Base-by-base conservation (phyloP, 1,139 yeast species). In the Hemisphaericaspora xylanilytica region DNA sequence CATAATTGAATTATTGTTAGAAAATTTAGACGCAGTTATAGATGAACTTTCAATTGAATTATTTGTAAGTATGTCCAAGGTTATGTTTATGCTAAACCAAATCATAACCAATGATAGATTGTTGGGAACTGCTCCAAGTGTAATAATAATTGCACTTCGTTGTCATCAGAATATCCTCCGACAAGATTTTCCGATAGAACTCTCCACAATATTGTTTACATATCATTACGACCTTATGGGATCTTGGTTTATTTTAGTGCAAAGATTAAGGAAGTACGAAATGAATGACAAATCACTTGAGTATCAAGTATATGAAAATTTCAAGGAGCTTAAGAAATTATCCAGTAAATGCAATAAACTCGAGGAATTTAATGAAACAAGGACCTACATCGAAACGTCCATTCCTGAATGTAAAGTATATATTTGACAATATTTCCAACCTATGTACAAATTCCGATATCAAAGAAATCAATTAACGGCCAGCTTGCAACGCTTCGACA, bases 401-500 rank as follows among this genome's bases (percentile, higher is more conserved):
- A 22, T 32, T n/a, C 28, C 16, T 7, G 28, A 32, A 16, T 13
- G 26, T 14, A 24, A 21, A 31, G 26, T 31, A 15, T 31, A 10
- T 31, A 31, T 31, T 31, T 21, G 27, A 21, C 15, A 20, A 9
- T 11, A 31, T 31, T 20, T 10, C n/a, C 11, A 5, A 8, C 10
- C 11, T 6, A 22, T 20, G 15, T 31, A 24, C 20, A 14, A 31
- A 7, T 18, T 5, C 15, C 9, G n/a, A 26, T 22, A 6, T 22
- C 26, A 5, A 4, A 4, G 17, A 7, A 8, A 20, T 22, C n/a
- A 12, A 12, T 29, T 36, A 28, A 44, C 59, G 67, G 33, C 61
- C 55, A n/a, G 65, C 63, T 50, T 66, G 71, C 40, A 67, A 62
- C 11, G 67, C 56, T 53, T 84, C 81, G 17, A 89, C 95, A 33